Conservation (phyloP, 345 rosid genomes). For the Citrus australasica region DNA sequence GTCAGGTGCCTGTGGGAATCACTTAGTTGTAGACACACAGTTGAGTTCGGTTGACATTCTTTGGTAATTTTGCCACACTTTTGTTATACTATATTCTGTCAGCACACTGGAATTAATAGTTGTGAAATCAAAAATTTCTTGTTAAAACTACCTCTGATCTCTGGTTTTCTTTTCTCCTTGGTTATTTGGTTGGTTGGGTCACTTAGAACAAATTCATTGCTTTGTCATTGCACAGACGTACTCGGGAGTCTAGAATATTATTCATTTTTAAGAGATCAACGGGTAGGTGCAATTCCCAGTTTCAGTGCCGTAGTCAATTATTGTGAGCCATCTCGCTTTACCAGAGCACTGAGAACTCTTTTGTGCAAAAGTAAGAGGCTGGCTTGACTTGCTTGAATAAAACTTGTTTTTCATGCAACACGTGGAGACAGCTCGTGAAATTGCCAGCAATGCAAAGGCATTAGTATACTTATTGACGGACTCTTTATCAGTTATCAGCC, state of each 20-base stretch:
- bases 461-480: neutral
- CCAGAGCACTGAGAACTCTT: neutral
- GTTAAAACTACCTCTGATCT: neutral
- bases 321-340: neutral
- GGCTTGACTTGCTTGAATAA: neutral
- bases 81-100: neutral
- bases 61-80: slow-evolving; percentile 3
- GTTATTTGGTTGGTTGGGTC: neutral
- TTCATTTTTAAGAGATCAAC: neutral
- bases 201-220: neutral
- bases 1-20: neutral
- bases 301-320: neutral
- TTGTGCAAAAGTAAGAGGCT: neutral
- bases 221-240: neutral
- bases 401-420: neutral
- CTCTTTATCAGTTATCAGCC: neutral
- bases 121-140: neutral
- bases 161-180: neutral
- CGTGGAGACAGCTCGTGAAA: neutral
- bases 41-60: slow-evolving; percentile 5
- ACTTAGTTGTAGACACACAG: slow-evolving; percentile 7
- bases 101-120: neutral
- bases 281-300: neutral
- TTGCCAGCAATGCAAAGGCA: neutral
- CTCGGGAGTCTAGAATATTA: neutral